Evolutionary conservation across 2,329 filamentous ascomycete genomes (phyloP).

Genomic region (Ophiostoma perfectum): DNA sequence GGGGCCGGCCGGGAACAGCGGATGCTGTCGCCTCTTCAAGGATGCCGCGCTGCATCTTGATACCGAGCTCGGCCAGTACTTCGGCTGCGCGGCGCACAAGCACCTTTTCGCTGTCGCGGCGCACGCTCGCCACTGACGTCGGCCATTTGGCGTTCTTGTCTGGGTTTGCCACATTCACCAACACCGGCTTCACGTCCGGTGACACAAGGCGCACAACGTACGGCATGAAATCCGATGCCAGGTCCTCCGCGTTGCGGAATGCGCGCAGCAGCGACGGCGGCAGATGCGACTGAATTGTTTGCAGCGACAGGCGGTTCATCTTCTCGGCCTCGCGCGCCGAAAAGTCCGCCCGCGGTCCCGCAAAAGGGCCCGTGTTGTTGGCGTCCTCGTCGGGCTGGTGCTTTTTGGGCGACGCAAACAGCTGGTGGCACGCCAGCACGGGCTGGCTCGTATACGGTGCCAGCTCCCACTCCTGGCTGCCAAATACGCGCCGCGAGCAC

Average conservation of each 20-base stretch:
- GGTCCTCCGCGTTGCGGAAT: conserved; percentile 71
- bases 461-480: conserved; percentile 90
- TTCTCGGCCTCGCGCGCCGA: conserved; percentile 75
- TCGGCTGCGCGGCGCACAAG: conserved; percentile 76
- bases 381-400: conserved; percentile 40
- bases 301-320: conserved; percentile 67
- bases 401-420: conserved; percentile 72
- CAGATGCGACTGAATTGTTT: conserved; percentile 66
- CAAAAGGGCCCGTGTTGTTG: conserved; percentile 60
- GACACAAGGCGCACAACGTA: conserved; percentile 78
- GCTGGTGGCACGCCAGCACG: conserved; percentile 80
- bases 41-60: conserved; percentile 73
- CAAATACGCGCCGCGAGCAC: conserved; percentile 70
- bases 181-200: conserved; percentile 84
- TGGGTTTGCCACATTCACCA: conserved; percentile 55
- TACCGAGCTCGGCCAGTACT: conserved; percentile 75
- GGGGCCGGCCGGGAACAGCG: conserved; percentile 49
- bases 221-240: conserved; percentile 78
- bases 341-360: conserved; percentile 76
- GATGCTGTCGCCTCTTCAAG: conserved; percentile 52
- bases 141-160: conserved; percentile 44
- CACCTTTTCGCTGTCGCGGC: conserved; percentile 75
- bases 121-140: conserved; percentile 64
- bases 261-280: conserved; percentile 65
- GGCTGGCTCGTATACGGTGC: conserved; percentile 80